phyloP scores from a whole-genome alignment of 345 rosid species.

The Sisymbrium irio region DNA sequence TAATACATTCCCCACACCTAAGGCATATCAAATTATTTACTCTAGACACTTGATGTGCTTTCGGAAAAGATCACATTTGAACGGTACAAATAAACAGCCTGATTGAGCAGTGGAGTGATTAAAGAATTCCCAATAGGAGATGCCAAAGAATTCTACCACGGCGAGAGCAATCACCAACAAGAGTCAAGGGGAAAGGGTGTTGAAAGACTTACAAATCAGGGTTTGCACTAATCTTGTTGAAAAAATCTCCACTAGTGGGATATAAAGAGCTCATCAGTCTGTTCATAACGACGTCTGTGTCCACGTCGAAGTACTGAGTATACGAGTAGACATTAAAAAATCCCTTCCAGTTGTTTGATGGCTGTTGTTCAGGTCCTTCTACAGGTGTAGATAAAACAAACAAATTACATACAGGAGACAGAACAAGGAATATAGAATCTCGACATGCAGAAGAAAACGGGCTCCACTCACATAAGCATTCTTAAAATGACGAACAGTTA shows the following conservation, averaged over 20 bases:
- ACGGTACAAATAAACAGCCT: background rate
- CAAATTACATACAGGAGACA: background rate
- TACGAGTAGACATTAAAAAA: slow-evolving; percentile 77
- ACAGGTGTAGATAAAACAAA: slow-evolving; percentile 21
- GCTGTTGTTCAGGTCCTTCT: slow-evolving; percentile 83
- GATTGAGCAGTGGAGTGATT: background rate
- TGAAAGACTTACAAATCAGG: slow-evolving; percentile 83
- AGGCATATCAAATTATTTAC: background rate
- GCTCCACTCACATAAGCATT: background rate
- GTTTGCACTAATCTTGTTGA: slow-evolving; percentile 85
- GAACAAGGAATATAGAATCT: background rate
- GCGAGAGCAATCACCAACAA: background rate
- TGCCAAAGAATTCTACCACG: background rate
- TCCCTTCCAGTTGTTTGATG: slow-evolving; percentile 81
- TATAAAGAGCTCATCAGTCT: slow-evolving; percentile 74
- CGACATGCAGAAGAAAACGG: background rate
- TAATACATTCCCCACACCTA: background rate
- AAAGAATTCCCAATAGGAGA: background rate
- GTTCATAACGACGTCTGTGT: slow-evolving; percentile 76
- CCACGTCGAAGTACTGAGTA: slow-evolving; percentile 81
- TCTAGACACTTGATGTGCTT: background rate
- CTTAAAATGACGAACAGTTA: background rate
- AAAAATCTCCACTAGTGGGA: slow-evolving; percentile 78
- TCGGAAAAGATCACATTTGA: background rate
- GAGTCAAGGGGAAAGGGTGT: background rate